These are phyloP conservation scores for Ceratocystis destructans DNA, from an alignment of 2,329 filamentous ascomycete genomes.

Conservation along the genomic window DNA sequence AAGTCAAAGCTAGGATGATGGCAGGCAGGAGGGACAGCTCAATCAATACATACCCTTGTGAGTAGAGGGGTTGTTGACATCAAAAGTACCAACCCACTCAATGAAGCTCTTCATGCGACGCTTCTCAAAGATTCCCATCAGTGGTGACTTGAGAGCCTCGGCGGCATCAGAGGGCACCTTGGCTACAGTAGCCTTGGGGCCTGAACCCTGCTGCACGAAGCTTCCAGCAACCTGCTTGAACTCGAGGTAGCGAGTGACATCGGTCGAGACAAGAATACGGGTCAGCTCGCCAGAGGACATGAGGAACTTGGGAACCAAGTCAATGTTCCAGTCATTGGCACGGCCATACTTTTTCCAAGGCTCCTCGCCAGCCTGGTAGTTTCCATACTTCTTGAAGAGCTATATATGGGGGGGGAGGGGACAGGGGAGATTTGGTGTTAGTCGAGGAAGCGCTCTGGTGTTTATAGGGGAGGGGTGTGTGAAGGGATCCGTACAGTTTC, in stretches of 20 bases:
- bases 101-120: constrained; percentile 91
- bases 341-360: constrained; percentile 98
- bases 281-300: constrained; percentile 98
- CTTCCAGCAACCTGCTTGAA: constrained; percentile 93
- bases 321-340: constrained; percentile 98
- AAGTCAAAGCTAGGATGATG: background rate
- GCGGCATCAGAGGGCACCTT: constrained; percentile 90
- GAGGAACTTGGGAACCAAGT: constrained; percentile 93
- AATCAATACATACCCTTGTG: constrained; percentile 60
- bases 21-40: background rate
- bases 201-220: constrained; percentile 80
- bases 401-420: constrained; percentile 26
- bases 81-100: constrained; percentile 84
- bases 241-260: constrained; percentile 76
- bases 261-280: constrained; percentile 95
- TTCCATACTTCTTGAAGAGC: constrained; percentile 96
- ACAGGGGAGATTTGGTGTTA: background rate
- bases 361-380: constrained; percentile 63
- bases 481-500: constrained; percentile 53
- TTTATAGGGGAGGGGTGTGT: constrained; percentile 14
- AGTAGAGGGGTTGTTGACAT: constrained; percentile 64
- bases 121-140: constrained; percentile 98
- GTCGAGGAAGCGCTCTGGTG: background rate
- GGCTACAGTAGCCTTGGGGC: constrained; percentile 76
- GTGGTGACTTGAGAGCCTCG: constrained; percentile 78